These are phyloP conservation scores for Aechmea fasciata DNA, from an alignment of 176 grass and related monocot genomes.

Conservation along the genomic window DNA sequence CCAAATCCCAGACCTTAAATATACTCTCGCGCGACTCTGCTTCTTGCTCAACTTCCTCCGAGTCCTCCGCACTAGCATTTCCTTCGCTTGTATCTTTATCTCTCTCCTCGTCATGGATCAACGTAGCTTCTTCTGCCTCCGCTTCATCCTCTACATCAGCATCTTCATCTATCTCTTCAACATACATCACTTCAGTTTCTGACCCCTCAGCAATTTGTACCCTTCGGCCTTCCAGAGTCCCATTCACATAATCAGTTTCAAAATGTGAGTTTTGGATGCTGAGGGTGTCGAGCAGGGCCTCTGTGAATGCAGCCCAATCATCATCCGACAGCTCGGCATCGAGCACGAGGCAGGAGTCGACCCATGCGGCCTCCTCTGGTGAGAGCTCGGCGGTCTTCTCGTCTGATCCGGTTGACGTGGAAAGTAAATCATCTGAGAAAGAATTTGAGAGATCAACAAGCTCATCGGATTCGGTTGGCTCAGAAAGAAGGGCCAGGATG, in stretches of 20 bases:
- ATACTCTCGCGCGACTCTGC: slow-evolving; percentile 37
- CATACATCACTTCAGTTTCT: background rate
- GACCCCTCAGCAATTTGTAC: background rate
- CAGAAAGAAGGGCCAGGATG: slow-evolving; percentile 52
- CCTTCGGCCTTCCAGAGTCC: background rate
- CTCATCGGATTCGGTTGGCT: slow-evolving; percentile 32
- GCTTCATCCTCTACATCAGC: slow-evolving; percentile 13
- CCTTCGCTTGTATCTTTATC: slow-evolving; percentile 14
- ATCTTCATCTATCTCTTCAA: background rate
- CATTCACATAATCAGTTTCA: slow-evolving; percentile 8
- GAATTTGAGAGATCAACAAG: slow-evolving; percentile 26
- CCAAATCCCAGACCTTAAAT: slow-evolving; percentile 84
- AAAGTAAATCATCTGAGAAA: slow-evolving; percentile 34
- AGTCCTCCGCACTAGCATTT: slow-evolving; percentile 7
- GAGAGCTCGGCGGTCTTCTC: slow-evolving; percentile 39
- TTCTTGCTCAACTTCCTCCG: slow-evolving; percentile 18
- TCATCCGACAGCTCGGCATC: slow-evolving; percentile 47
- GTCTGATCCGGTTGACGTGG: slow-evolving; percentile 39
- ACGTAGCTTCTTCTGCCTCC: slow-evolving; percentile 8
- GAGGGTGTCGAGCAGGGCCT: slow-evolving; percentile 52
- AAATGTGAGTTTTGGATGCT: slow-evolving; percentile 17
- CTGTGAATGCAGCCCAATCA: slow-evolving; percentile 51
- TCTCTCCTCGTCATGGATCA: slow-evolving; percentile 11
- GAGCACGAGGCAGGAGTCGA: slow-evolving; percentile 58
- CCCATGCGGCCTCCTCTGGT: slow-evolving; percentile 63